Evolutionary conservation across 345 rosid species (phyloP), one percentile per base, ranked within the genome.

Genomic region (Hirschfeldia incana): DNA sequence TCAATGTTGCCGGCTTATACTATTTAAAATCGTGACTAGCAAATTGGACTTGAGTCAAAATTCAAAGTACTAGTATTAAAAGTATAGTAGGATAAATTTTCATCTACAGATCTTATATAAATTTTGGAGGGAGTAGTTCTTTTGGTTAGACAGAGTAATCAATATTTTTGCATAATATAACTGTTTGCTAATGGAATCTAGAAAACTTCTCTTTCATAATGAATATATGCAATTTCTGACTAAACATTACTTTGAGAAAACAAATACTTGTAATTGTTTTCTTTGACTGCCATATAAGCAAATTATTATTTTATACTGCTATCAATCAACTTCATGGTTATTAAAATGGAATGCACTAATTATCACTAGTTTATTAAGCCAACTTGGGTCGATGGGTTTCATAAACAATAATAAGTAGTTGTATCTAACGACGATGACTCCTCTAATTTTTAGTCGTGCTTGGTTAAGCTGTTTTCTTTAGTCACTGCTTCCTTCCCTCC

Each of bases 401-500:
- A 57, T 78, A 65, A 71, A 55, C 73, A 71, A 39, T 16, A 49
- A 46, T 37, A 67, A 17, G 60, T 74, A 79, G 55, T 8, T 62
- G 13, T 36, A 51, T 51, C 49, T 74, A 69, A 69, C 62, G 82
- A 69, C 75, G 71, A 68, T 51, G 70, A 74, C 60, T 51, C 17
- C 62, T 59, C 46, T 72, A 59, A 49, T 59, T 46, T 49, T 73
- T 65, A 57, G 57, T 65, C 21, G 34, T 70, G 81, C 29, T 67
- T 74, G 70, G 39, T 79, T 69, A 79, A 74, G 8, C 42, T 46
- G 44, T 61, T 58, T 72, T 73, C 32, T 34, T 53, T 62, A 21
- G 15, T 69, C 76, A 63, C 53, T 80, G 79, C 79, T 80, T 80
- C 83, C 79, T 74, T 74, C 72, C 76, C 74, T 80, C 79, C 75